Evolutionary conservation across 1,139 yeast species (phyloP), one percentile per base, ranked within the genome.

Genomic region (Saccharomyces pastorianus): DNA sequence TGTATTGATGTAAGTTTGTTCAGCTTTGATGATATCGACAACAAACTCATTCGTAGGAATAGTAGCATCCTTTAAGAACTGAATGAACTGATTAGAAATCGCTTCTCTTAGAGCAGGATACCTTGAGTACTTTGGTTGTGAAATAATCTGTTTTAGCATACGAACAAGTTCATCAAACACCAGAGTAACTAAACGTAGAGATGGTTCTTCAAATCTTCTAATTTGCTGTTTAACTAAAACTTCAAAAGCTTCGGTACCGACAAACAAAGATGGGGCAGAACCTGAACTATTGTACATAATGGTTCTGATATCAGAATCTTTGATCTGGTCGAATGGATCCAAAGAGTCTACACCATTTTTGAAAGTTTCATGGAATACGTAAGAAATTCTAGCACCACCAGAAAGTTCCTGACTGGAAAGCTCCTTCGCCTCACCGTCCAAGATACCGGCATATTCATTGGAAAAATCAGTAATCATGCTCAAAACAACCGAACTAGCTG

Each of bases 361-460:
- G 76, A 84, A 93, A 57, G 93, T 87, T 74, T 93, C 99, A 70
- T 93, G 99, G 77, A 93, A 93, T 29, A 93, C 99, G 77, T 91
- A 95, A 32, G 96, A 85, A 62, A 93, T 88, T 79, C 99, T 88
- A 1, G 99, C 99, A 71, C 99, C 99, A 72, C 97, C 97, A 61
- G 91, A 84, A 63, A 90, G 79, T 72, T 90, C 97, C 70, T 83
- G 83, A 17, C 88, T 80, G 7, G 93, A 83, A 62, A 93, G 79
- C 70, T 93, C 98, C 68, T 83, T 89, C 17, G 95, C 85, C 71
- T 89, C 95, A 74, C 99, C 99, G 67, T 89, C 95, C 64, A 93
- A 76, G 53, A 93, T 88, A 13, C 96, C 95, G 61, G 83, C 85
- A 73, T 90, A 93, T 69, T 93, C 99, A 69, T 89, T 90, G 63